A percentile compares a stretch with the other conserved stretches of the same genome.
phyloP scores from a whole-genome alignment of 2,329 filamentous ascomycete species.

The Trichoderma oligosporum region DNA sequence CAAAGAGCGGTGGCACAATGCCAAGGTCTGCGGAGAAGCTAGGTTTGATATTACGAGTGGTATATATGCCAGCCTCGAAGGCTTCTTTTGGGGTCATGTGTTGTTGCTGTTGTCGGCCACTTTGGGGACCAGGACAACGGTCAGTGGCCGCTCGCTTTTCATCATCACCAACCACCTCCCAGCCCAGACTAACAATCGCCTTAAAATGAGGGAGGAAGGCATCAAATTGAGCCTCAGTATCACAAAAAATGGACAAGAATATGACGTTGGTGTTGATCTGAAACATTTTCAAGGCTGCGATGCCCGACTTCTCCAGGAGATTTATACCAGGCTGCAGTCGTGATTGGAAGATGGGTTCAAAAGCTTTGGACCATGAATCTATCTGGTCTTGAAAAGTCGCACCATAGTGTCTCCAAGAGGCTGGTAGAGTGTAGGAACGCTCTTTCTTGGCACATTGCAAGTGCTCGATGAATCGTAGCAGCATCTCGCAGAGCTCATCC shows the following conservation, averaged over 20 bases:
- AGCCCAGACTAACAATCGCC: conserved; percentile 53
- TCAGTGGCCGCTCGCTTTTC: conserved; percentile 48
- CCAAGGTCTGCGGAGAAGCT: conserved; percentile 63
- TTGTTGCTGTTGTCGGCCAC: conserved; percentile 44
- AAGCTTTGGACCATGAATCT: conserved; percentile 53
- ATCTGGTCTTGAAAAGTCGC: conserved; percentile 48
- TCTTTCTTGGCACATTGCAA: conserved; percentile 47
- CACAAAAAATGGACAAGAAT: conserved; percentile 58
- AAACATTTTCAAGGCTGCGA: conserved; percentile 60
- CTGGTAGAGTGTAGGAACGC: conserved; percentile 51
- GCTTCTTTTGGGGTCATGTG: conserved; percentile 29
- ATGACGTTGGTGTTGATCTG: conserved; percentile 56
- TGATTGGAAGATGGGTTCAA: conserved; percentile 50
- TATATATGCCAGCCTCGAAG: conserved; percentile 42
- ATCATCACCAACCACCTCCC: conserved; percentile 57
- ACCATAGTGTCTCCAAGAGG: conserved; percentile 46
- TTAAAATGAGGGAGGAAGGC: conserved; percentile 49
- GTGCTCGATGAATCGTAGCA: conserved; percentile 56
- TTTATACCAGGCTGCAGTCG: conserved; percentile 47
- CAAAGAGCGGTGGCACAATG: conserved; percentile 61
- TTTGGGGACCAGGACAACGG: conserved; percentile 42
- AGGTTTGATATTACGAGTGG: conserved; percentile 52
- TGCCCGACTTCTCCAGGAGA: conserved; percentile 56
- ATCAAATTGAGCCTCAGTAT: conserved; percentile 57
- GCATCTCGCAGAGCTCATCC: conserved; percentile 53